These are phyloP conservation scores for Cladochytrium replicatum DNA, from an alignment of 192 early-diverging fungal genomes.

Conservation along the genomic window DNA sequence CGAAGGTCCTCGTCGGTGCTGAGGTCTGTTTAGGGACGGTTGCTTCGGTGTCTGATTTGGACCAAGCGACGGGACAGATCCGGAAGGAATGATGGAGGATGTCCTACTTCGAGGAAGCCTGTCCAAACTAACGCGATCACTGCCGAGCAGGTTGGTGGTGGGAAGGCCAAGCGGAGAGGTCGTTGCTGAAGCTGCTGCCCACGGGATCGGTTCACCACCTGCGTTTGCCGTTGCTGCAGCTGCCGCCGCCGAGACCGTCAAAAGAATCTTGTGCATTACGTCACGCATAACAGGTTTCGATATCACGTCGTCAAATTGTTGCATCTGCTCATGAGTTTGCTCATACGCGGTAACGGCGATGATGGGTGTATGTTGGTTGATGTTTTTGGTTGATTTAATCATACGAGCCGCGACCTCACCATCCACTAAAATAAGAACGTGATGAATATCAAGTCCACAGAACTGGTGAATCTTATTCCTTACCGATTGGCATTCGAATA, in stretches of 20 bases:
- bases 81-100: too few species aligned
- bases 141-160: too few species aligned
- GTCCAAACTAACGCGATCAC: too few species aligned
- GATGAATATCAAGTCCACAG: slow-evolving; percentile 1
- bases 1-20: too few species aligned
- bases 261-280: slow-evolving; percentile 23
- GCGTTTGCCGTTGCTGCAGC: too few species aligned
- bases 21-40: too few species aligned
- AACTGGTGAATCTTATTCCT: slow-evolving; percentile 12
- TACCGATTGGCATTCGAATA: slow-evolving; percentile 86
- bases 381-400: slow-evolving; percentile 87
- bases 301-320: slow-evolving; percentile 60
- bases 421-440: slow-evolving; percentile 51
- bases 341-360: slow-evolving; percentile 71
- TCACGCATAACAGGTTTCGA: slow-evolving; percentile 66
- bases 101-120: too few species aligned
- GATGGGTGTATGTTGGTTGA: slow-evolving; percentile 76
- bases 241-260: neutral
- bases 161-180: too few species aligned
- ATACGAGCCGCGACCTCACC: slow-evolving; percentile 85
- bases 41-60: too few species aligned
- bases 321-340: slow-evolving; percentile 20
- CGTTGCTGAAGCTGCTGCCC: too few species aligned
- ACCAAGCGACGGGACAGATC: too few species aligned
- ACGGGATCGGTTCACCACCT: too few species aligned